Conservation (phyloP, 805 yeast genomes). For the Metschnikowia peoriensis region DNA sequence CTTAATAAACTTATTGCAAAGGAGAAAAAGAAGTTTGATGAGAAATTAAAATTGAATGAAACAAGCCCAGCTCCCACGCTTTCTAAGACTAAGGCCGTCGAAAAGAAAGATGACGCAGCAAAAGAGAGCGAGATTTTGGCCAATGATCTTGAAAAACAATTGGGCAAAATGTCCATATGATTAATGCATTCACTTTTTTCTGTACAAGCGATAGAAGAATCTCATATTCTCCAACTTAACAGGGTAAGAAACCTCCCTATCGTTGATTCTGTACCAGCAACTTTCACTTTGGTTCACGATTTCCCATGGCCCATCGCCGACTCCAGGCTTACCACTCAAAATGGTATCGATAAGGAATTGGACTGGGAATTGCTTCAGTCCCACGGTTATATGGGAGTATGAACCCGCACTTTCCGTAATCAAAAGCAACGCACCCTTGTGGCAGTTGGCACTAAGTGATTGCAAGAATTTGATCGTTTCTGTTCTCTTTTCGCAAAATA, state of each 20-base stretch:
- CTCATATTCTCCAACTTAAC: conserved; percentile 85
- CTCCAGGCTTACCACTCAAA: conserved; percentile 50
- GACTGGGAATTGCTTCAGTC: conserved; percentile 75
- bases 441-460: conserved; percentile 48
- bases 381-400: conserved; percentile 75
- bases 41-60: not conserved
- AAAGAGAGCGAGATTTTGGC: conserved; percentile 8
- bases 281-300: conserved; percentile 66
- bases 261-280: conserved; percentile 70
- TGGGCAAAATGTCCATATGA: conserved; percentile 9
- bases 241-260: conserved; percentile 50
- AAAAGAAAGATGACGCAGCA: not conserved
- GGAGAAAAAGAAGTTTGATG: conserved; percentile 8
- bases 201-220: conserved; percentile 74
- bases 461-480: conserved; percentile 47
- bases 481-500: conserved; percentile 66
- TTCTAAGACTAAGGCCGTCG: not conserved
- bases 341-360: conserved; percentile 77
- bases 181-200: conserved; percentile 39
- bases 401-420: conserved; percentile 90
- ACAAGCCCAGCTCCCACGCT: not conserved
- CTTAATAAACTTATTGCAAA: conserved; percentile 39
- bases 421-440: conserved; percentile 56
- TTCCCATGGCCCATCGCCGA: conserved; percentile 58
- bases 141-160: conserved; percentile 9